Percentiles rank a stretch among this genome's conserved stretches.
These are phyloP conservation scores for Chrysosporium keratinophilum DNA, from an alignment of 2,329 filamentous ascomycete genomes.

Conservation along the genomic window DNA sequence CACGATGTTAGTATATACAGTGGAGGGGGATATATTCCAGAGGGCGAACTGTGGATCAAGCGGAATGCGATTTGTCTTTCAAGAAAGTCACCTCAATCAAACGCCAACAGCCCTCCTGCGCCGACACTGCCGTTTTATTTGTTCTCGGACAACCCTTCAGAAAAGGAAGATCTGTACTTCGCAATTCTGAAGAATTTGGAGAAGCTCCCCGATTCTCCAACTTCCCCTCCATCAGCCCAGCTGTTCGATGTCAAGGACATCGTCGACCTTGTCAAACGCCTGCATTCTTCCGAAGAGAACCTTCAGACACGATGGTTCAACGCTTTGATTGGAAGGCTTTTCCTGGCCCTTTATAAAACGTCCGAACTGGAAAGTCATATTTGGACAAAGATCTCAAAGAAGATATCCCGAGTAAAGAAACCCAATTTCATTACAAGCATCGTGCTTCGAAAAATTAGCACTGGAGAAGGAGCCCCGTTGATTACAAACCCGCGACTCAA, in stretches of 20 bases:
- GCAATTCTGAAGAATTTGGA: slow-evolving; percentile 78
- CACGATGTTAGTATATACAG: slow-evolving; percentile 76
- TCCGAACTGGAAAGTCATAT: slow-evolving; percentile 69
- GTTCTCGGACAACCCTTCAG: slow-evolving; percentile 89
- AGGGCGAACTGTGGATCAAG: slow-evolving; percentile 93
- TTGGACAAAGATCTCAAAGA: slow-evolving; percentile 81
- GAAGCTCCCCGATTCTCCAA: slow-evolving; percentile 48
- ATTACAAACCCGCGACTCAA: slow-evolving; percentile 80
- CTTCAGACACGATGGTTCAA: slow-evolving; percentile 89
- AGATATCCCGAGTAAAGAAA: slow-evolving; percentile 86
- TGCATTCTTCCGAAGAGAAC: slow-evolving; percentile 88
- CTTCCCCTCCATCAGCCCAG: slow-evolving; percentile 56
- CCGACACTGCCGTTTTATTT: slow-evolving; percentile 77
- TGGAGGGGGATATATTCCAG: slow-evolving; percentile 65
- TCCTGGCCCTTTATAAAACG: slow-evolving; percentile 79
- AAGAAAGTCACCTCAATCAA: slow-evolving; percentile 48
- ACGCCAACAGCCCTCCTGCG: slow-evolving; percentile 37
- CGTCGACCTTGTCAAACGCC: slow-evolving; percentile 74
- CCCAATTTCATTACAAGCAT: slow-evolving; percentile 82
- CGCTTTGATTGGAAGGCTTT: slow-evolving; percentile 76
- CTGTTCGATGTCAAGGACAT: slow-evolving; percentile 77
- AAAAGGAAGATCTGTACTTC: slow-evolving; percentile 98
- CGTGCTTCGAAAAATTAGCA: slow-evolving; percentile 69
- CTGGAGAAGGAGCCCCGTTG: slow-evolving; percentile 76
- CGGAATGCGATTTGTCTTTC: slow-evolving; percentile 75